Evolutionary conservation across 371 early-diverging fungal genomes (phyloP), one percentile per base, ranked within the genome.

Genomic region (Apophysomyces ossiformis): DNA sequence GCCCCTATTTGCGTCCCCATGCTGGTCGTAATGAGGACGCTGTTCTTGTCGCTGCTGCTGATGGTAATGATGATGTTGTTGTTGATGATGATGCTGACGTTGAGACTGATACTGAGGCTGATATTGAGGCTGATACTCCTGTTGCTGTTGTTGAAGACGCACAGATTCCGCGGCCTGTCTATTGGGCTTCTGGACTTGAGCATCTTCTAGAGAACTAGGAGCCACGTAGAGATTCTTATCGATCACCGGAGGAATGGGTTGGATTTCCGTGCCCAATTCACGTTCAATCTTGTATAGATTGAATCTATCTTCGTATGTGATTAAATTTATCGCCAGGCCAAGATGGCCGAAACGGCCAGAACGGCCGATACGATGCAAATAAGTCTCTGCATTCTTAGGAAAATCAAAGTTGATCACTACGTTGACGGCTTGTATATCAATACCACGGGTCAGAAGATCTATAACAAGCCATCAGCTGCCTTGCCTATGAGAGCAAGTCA

Each of bases 351-450:
- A 99, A 66, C 99, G 91, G 7, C 99, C 99, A 37, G 89, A 87
- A 73, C 94, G 92, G 66, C 99, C 99, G 73, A 99, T 98, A 71
- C 99, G 93, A 85, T 99, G 99, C 43, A 99, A 86, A 76, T 99
- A 99, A 4, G 99, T 98, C 77, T 99, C 99, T 35, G 99, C 94
- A 66, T 95, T 97, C 79, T 96, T 94, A 64, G 99, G 99, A 76
- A 99, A 96, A 81, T 99, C 99, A 90, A 98, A 99, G 89, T 99
- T 99, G 85, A 99, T 99, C 57, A 99, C 99, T 11, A 99, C 96
- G 82, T 99, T 99, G 57, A 99, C 98, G 26, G 95, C 96, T 79
- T 98, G 98, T 73, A 99, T 99, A 84, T 99, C 99, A 71, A 99
- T 99, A 83, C 99, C 99, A 70, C 99, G 91, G 4, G 99, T 97